Base-by-base conservation (phyloP, 805 yeast species). In the Blastobotrys attinorum region DNA sequence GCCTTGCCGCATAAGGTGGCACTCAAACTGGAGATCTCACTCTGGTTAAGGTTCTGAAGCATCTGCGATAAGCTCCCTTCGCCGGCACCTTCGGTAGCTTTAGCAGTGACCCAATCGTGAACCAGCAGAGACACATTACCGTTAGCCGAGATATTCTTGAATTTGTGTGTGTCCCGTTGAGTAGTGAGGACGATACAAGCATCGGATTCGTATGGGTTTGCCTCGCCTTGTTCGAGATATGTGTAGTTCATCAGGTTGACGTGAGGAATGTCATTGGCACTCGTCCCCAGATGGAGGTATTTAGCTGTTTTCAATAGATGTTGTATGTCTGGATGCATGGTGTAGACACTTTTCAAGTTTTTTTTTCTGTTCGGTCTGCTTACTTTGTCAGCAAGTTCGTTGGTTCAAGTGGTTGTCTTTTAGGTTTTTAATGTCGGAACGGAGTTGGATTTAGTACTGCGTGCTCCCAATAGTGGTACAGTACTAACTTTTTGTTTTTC, bases 161-260 rank as follows among this genome's bases (percentile, higher is more conserved):
- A 85, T 64, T 89, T 90, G 47, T 77, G 77, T 7, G 97, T 86
- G 43, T 73, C 64, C 46, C 72, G 75, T 1, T 80, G 79, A 1
- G 95, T 79, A 2, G 95, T 78, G 45, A 89, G 68, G 15, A 90
- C 75, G 39, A 88, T 75, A 51, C 70, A 72, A 18, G 56, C 60
- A 32, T 69, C 69, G 10, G 61, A 63, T 20, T 61, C 63, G 37
- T 63, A 63, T 44, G 66, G 69, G 21, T 31, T 34, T 17, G 56
- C 54, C 16, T 60, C 54, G 31, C 61, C 57, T 13, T 60, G 45
- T 35, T 59, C 57, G 2, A 81, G 63, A 59, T 79, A 85, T 3
- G 89, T 79, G 63, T 85, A 90, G 64, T 86, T 90, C 97, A 90
- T 90, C 50, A 90, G 70, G 16, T 92, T 76, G 2, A 88, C 95